Percentiles rank a stretch among this genome's conserved stretches.
These are phyloP conservation scores for Pythium inflatum DNA, from an alignment of 352 stramenopile genomes.

Conservation along the genomic window DNA sequence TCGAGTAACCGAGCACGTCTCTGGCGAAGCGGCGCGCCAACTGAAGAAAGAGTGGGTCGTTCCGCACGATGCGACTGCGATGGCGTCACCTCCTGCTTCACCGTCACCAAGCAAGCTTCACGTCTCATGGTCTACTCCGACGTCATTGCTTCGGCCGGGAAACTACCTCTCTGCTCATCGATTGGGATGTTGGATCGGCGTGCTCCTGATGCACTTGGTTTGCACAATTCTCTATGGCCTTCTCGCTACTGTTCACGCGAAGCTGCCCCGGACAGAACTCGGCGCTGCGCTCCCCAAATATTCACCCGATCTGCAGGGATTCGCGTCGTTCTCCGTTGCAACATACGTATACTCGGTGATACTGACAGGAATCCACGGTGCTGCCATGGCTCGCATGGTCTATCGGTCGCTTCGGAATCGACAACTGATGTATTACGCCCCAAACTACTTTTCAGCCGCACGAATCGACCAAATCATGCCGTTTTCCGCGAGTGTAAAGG, in stretches of 20 bases:
- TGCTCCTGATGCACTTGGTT: constrained; percentile 11
- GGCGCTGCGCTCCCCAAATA: constrained; percentile 7
- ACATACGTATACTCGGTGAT: neutral
- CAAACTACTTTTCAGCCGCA: constrained; percentile 13
- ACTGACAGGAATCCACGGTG: constrained; percentile 5
- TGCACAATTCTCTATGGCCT: constrained; percentile 6
- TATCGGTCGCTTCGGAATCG: constrained; percentile 9
- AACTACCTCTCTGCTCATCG: constrained; percentile 9
- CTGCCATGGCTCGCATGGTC: constrained; percentile 17
- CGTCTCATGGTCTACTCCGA: neutral
- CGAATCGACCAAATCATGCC: constrained; percentile 33
- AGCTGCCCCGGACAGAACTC: constrained; percentile 15
- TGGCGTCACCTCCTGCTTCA: neutral
- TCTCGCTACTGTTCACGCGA: constrained; percentile 8
- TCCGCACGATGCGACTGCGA: neutral
- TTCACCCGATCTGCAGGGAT: constrained; percentile 1
- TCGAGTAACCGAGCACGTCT: neutral
- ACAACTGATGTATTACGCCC: constrained; percentile 36
- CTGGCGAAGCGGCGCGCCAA: neutral
- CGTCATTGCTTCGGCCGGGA: neutral
- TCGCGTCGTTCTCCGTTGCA: neutral
- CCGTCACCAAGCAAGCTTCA: constrained; percentile 26
- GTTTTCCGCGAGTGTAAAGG: constrained; percentile 26
- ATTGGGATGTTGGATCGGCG: constrained; percentile 16
- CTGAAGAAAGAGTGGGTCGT: constrained; percentile 14